Evolutionary conservation across 2,329 filamentous ascomycete genomes (phyloP), one percentile per base, ranked within the genome.

Genomic region (Aspergillus clavatus): DNA sequence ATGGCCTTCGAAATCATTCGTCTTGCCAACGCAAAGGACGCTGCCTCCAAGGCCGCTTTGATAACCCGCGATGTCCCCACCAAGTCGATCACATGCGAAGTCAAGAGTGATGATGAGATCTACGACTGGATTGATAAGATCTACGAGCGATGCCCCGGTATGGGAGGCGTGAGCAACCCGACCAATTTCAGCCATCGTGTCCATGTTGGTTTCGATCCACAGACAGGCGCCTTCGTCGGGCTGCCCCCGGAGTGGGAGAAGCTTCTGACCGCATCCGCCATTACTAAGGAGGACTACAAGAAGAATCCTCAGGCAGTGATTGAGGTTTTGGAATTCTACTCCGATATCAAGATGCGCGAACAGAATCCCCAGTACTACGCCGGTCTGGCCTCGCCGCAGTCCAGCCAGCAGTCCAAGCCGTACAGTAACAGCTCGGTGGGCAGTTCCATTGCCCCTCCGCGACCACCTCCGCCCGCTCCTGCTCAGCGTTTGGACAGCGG

Each of bases 41-140:
- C 81, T 29, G 71, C 78, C 46, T 70, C 70, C 29, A 87, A 84
- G 38, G 81, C 79, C 40, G 87, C 85, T 49, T 80, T 89, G 8
- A 81, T 84, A 41, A 86, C 87, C 37, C 84, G 89, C 54, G 91
- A 96, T 53, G 83, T 87, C 26, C 80, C 84, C 7, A 86, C 84
- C 47, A 89, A 87, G 66, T 87, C 88, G 3, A 81, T 96, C 42
- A 89, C 93, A 53, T 93, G 95, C 67, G 89, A 87, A 65, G 89
- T 97, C 59, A 95, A 96, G 71, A 86, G 84, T 45, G 93, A 98
- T 61, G 91, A 95, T 62, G 93, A 98, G 57, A 82, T 98, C 43
- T 98, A 98, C 69, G 89, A 95, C 60, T 98, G 93, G 93, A 95
- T 97, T 61, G 93, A 98, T 68, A 88, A 90, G 66, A 94, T 98